Conservation (phyloP, 257 asterid species). For the Perilla frutescens region DNA sequence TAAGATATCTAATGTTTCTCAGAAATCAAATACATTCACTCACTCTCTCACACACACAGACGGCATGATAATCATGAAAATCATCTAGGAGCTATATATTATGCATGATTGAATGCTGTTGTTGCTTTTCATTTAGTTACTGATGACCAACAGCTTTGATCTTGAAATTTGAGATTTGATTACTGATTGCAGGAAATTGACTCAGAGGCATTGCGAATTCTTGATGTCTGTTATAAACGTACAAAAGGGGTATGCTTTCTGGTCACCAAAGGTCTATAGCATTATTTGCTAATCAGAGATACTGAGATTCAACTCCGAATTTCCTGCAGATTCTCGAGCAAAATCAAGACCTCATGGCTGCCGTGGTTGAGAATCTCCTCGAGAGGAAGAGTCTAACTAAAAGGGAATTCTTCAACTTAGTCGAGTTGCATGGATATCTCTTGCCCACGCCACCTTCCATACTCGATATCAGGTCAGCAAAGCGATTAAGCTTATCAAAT, state of each 20-base stretch:
- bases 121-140: too few species aligned
- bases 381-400: slow-evolving; percentile 79
- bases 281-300: neutral
- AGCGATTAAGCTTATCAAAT: too few species aligned
- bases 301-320: slow-evolving; percentile 9
- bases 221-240: slow-evolving; percentile 70
- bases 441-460: too few species aligned
- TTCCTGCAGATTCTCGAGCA: slow-evolving; percentile 66
- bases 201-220: slow-evolving; percentile 69
- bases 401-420: slow-evolving; percentile 54
- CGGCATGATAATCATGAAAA: too few species aligned
- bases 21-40: too few species aligned
- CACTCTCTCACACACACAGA: too few species aligned
- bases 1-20: too few species aligned
- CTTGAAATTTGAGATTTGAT: neutral
- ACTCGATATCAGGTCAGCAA: too few species aligned
- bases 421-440: too few species aligned
- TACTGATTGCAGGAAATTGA: slow-evolving; percentile 67
- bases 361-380: slow-evolving; percentile 63
- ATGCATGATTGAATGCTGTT: neutral
- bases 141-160: too few species aligned
- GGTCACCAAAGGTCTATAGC: neutral
- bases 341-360: slow-evolving; percentile 75
- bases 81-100: too few species aligned
- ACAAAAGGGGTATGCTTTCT: slow-evolving; percentile 65